Conservation (phyloP, 2,329 filamentous ascomycete species). For the Metarhizium album region DNA sequence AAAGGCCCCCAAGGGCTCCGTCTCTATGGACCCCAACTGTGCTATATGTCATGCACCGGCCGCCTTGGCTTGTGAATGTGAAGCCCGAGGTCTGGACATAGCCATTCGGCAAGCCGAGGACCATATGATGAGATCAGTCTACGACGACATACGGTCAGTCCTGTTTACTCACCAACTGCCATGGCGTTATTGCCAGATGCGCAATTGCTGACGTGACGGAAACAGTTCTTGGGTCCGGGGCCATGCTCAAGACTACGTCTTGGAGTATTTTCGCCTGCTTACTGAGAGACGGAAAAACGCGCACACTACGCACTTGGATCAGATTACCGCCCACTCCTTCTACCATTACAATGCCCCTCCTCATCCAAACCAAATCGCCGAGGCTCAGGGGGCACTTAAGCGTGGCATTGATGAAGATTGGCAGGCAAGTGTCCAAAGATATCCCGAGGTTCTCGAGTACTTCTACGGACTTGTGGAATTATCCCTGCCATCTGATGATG, state of each 20-base stretch:
- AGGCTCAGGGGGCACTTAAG: constrained; percentile 56
- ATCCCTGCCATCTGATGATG: constrained; percentile 51
- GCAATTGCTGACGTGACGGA: constrained; percentile 8
- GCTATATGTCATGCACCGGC: constrained; percentile 55
- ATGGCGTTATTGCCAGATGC: background rate
- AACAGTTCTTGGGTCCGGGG: constrained; percentile 51
- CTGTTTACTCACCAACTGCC: background rate
- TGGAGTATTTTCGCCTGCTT: constrained; percentile 52
- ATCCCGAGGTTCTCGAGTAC: constrained; percentile 74
- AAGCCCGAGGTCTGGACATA: constrained; percentile 52
- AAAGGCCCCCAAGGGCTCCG: constrained; percentile 32
- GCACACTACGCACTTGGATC: constrained; percentile 45
- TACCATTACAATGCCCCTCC: constrained; percentile 48
- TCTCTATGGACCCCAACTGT: constrained; percentile 60
- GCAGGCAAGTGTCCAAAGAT: constrained; percentile 62
- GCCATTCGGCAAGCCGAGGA: constrained; percentile 53
- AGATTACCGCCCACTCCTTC: constrained; percentile 42
- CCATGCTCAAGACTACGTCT: constrained; percentile 57
- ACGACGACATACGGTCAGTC: constrained; percentile 51
- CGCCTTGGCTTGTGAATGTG: constrained; percentile 49
- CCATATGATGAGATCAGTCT: constrained; percentile 51
- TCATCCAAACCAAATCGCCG: constrained; percentile 50
- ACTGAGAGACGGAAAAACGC: constrained; percentile 49
- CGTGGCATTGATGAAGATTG: constrained; percentile 70
- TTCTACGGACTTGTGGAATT: constrained; percentile 63